Base-by-base conservation (phyloP, 78 protist species). In the Pigoraptor vietnamica region DNA sequence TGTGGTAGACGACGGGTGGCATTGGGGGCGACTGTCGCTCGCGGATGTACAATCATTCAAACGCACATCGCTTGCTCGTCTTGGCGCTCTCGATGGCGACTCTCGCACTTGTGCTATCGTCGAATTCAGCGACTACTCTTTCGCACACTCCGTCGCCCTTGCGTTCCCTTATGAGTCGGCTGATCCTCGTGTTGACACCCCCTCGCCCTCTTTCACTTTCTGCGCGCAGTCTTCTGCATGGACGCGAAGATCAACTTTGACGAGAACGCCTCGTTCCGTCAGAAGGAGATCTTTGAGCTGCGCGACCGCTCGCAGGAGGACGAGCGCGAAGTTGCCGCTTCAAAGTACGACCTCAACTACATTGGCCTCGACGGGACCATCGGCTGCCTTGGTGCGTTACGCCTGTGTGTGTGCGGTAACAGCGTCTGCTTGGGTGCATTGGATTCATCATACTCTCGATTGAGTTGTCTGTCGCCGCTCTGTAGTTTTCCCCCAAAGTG, bases 251-350 rank as follows among this genome's bases (percentile, higher is more conserved):
- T 99, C 32, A 95, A 93, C 94, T 98, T 98, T 87, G 99, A 98
- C 92, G 99, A 98, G 92, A 98, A 98, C 96, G 99, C 99, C 29
- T 86, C 79, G 29, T 99, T 96, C 98, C 96, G 99, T 33, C 99
- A 98, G 91, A 38, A 40, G 86, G 98, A 95, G 37, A 90, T 98
- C 81, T 98, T 97, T 91, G 94, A 29, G n/a, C 40, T 48, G 94
- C 90, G 98, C 36, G 99, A 98, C 91, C n/a, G 39, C 39, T 21
- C 97, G 24, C 56, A 86, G 48, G 89, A 86, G 48, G 35, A 86
- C 48, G 48, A 6, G 29, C 48, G n/a, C 0, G 95, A 96, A 90
- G 98, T 98, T 24, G 98, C 92, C 40, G 99, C 99, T 21, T 89
- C 95, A 87, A 92, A 95, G 93, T 90, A 37, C 84, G 98, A 96